Evolutionary conservation across 78 protist species (phyloP).

Genomic region (Bigelowiella natans): DNA sequence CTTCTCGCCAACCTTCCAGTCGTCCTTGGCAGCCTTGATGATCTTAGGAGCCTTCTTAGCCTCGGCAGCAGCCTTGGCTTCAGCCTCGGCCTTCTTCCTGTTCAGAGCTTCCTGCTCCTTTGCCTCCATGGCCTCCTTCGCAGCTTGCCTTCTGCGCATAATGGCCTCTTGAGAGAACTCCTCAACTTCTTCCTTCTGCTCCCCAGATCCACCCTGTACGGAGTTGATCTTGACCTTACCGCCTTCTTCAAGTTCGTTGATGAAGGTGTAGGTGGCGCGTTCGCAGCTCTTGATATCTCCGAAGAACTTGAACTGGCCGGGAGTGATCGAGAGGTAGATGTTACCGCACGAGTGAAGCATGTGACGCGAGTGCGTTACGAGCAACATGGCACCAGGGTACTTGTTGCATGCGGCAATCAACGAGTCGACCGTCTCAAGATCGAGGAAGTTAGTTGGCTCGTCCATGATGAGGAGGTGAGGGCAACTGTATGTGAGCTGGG

Average conservation of each 20-base stretch:
- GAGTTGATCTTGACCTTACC: not conserved
- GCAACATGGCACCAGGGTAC: not conserved
- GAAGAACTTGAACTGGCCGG: not conserved
- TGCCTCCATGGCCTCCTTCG: not conserved
- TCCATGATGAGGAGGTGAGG: conserved; percentile 35
- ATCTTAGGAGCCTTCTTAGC: not conserved
- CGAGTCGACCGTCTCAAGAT: conserved; percentile 18
- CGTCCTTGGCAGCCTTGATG: not conserved
- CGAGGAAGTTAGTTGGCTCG: conserved; percentile 52
- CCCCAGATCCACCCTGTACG: not conserved
- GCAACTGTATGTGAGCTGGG: not conserved
- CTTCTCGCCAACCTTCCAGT: not conserved
- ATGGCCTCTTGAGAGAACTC: not conserved
- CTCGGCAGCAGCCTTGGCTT: not conserved
- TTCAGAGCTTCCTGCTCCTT: too few relatives aligned
- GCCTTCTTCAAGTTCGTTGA: not conserved
- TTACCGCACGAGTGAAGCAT: not conserved
- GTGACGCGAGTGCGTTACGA: not conserved
- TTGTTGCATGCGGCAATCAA: not conserved
- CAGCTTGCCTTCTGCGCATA: not conserved
- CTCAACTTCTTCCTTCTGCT: not conserved
- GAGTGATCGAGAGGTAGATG: not conserved
- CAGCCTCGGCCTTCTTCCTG: not conserved
- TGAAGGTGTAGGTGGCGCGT: not conserved
- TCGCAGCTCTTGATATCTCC: not conserved